Conservation (phyloP, 169 alveolate species). For the Babesia divergens region DNA sequence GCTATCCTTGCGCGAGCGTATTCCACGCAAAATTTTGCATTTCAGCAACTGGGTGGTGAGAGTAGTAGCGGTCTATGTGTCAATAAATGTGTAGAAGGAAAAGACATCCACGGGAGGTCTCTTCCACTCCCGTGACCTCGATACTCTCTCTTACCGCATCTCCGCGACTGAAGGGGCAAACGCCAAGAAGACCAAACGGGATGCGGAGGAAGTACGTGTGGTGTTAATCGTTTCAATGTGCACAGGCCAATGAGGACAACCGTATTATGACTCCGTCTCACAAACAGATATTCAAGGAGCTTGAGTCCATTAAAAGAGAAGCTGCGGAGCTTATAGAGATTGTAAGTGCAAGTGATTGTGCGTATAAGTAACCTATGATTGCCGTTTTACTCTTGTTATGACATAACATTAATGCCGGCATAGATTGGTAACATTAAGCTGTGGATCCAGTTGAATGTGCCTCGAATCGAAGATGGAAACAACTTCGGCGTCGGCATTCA, state of each 20-base stretch:
- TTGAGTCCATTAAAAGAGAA: slow-evolving; percentile 76
- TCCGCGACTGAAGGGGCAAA: slow-evolving; percentile 35
- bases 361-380: too few relatives aligned
- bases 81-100: slow-evolving; percentile 17
- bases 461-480: slow-evolving; percentile 88
- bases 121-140: slow-evolving; percentile 66
- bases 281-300: slow-evolving; percentile 75
- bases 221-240: neutral
- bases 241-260: slow-evolving; percentile 21
- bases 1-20: slow-evolving; percentile 78
- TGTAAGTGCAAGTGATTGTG: slow-evolving; percentile 13
- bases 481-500: slow-evolving; percentile 88
- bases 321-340: slow-evolving; percentile 85
- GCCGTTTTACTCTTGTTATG: neutral
- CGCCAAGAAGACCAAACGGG: slow-evolving; percentile 48
- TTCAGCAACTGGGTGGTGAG: slow-evolving; percentile 76
- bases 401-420: slow-evolving; percentile 8
- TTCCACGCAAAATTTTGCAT: slow-evolving; percentile 81
- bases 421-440: slow-evolving; percentile 79
- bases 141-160: slow-evolving; percentile 62
- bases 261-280: slow-evolving; percentile 70
- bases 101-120: slow-evolving; percentile 37
- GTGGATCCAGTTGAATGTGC: slow-evolving; percentile 87
- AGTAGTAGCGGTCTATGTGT: slow-evolving; percentile 31
- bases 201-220: slow-evolving; percentile 37